Conservation (phyloP, 1,284 basidiomycete genomes). For the Rhodotorula sp. region DNA sequence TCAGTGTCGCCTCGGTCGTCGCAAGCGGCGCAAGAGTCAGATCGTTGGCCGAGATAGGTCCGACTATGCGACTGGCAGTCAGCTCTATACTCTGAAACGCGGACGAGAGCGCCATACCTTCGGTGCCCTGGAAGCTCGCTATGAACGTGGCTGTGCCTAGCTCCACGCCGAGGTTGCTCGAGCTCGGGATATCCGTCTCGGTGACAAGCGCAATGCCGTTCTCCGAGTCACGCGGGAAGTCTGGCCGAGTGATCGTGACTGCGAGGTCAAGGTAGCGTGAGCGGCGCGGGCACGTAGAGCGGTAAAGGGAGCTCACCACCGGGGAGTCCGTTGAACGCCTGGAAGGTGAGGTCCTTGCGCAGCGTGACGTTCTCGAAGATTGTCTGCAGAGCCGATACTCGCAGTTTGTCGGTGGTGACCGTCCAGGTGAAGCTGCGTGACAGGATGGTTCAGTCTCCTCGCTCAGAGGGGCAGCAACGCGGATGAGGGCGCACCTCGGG, state of each 20-base stretch:
- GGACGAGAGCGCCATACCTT: constrained; percentile 58
- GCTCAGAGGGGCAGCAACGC: not conserved
- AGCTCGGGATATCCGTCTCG: constrained; percentile 66
- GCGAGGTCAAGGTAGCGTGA: not conserved
- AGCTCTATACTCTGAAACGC: constrained; percentile 4
- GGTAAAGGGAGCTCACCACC: constrained; percentile 22
- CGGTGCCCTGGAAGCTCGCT: constrained; percentile 60
- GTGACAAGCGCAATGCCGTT: constrained; percentile 72
- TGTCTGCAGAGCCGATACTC: constrained; percentile 67
- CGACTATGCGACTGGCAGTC: constrained; percentile 50
- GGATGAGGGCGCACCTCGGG: constrained; percentile 43
- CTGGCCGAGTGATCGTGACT: constrained; percentile 66
- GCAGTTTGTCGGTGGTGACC: constrained; percentile 64
- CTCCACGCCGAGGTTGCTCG: constrained; percentile 68
- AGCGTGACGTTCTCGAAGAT: constrained; percentile 68
- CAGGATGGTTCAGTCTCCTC: not conserved
- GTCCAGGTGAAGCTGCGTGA: constrained; percentile 63
- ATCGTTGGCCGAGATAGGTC: constrained; percentile 43
- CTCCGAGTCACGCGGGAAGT: constrained; percentile 42
- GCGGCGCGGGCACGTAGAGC: not conserved
- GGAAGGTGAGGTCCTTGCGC: constrained; percentile 65
- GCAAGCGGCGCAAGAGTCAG: constrained; percentile 61
- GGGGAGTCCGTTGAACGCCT: constrained; percentile 58
- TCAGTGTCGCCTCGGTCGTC: constrained; percentile 59
- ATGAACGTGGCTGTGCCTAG: constrained; percentile 69